These are phyloP conservation scores for Hymenoscyphus linearis DNA, from an alignment of 2,329 filamentous ascomycete species.

Conservation along the genomic window DNA sequence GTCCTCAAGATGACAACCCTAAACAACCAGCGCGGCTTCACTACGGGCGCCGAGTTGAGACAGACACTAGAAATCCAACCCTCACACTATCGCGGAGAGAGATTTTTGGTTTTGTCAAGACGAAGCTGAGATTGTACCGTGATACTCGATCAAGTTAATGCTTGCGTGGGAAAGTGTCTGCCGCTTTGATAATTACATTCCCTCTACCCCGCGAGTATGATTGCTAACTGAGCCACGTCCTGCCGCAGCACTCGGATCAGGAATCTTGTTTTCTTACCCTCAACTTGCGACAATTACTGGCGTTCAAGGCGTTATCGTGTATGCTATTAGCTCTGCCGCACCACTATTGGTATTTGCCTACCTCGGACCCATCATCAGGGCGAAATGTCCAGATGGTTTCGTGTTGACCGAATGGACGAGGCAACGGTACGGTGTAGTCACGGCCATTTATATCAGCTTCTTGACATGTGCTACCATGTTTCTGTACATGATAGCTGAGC, in stretches of 20 bases:
- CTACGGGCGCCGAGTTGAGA: slow-evolving; percentile 75
- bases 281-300: slow-evolving; percentile 74
- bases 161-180: slow-evolving; percentile 98
- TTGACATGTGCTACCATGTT: slow-evolving; percentile 78
- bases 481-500: slow-evolving; percentile 80
- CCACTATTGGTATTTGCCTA: slow-evolving; percentile 70
- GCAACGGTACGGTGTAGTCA: slow-evolving; percentile 65
- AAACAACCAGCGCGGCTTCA: slow-evolving; percentile 50
- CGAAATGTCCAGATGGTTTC: slow-evolving; percentile 77
- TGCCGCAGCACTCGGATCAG: slow-evolving; percentile 68
- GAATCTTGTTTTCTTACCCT: slow-evolving; percentile 78
- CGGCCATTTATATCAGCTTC: slow-evolving; percentile 69
- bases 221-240: slow-evolving; percentile 38
- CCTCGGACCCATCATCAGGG: slow-evolving; percentile 71
- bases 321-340: slow-evolving; percentile 66
- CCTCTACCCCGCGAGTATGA: slow-evolving; percentile 23
- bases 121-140: slow-evolving; percentile 95
- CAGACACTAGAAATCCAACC: slow-evolving; percentile 48
- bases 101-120: slow-evolving; percentile 31
- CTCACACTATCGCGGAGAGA: slow-evolving; percentile 21
- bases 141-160: slow-evolving; percentile 98
- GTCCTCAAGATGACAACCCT: not conserved
- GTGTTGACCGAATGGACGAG: slow-evolving; percentile 81
- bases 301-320: slow-evolving; percentile 72
- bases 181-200: slow-evolving; percentile 57